Evolutionary conservation across 2,329 filamentous ascomycete genomes (phyloP).

Genomic region (Ascochyta pisi): DNA sequence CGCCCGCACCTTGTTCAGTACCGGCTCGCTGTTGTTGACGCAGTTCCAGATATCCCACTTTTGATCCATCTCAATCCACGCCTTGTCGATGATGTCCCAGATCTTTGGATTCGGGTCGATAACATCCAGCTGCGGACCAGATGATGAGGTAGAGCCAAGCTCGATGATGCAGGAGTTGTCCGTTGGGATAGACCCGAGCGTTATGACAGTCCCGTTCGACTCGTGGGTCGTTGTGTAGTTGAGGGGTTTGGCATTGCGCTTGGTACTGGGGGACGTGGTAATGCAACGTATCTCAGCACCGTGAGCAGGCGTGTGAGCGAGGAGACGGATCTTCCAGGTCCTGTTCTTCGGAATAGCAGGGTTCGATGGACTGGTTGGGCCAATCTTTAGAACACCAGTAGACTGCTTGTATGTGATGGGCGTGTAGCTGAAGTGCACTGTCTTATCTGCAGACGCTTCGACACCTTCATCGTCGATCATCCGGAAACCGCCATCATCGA

Average conservation of each 20-base stretch:
- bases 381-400: constrained; percentile 45
- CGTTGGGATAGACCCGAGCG: constrained; percentile 30
- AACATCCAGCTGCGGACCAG: constrained; percentile 42
- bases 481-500: constrained; percentile 46
- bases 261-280: constrained; percentile 29
- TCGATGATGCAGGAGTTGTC: constrained; percentile 38
- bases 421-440: constrained; percentile 42
- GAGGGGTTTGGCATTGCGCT: constrained; percentile 34
- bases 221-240: constrained; percentile 22
- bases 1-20: constrained; percentile 38
- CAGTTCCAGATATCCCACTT: constrained; percentile 45
- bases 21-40: constrained; percentile 36
- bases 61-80: constrained; percentile 38
- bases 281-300: constrained; percentile 34
- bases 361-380: constrained; percentile 37
- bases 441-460: constrained; percentile 32
- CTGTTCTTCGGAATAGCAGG: constrained; percentile 37
- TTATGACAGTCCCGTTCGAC: constrained; percentile 38
- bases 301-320: constrained; percentile 34
- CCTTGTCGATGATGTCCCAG: constrained; percentile 39
- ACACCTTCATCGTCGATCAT: constrained; percentile 52
- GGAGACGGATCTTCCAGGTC: constrained; percentile 42
- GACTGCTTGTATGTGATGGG: constrained; percentile 49
- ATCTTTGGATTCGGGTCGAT: constrained; percentile 40
- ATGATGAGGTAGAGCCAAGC: constrained; percentile 20